These are phyloP conservation scores for Apiosordaria backusii DNA, from an alignment of 495 filamentous ascomycete species.

Conservation along the genomic window DNA sequence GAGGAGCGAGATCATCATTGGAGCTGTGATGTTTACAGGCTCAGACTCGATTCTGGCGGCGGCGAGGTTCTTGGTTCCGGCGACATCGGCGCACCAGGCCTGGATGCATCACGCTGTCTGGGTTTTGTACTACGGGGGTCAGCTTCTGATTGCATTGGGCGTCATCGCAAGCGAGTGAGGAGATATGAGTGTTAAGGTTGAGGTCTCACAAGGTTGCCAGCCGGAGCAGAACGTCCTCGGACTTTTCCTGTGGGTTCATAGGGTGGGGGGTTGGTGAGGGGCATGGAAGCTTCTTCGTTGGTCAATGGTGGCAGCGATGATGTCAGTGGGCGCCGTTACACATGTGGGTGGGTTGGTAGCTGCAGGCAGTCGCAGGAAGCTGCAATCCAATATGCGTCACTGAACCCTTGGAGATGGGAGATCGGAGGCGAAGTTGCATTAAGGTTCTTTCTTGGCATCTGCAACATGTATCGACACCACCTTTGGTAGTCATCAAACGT, in stretches of 20 bases:
- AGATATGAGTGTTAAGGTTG: background rate
- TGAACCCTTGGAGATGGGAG: background rate
- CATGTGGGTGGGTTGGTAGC: background rate
- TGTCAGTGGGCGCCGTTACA: conserved; percentile 3
- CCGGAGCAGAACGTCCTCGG: background rate
- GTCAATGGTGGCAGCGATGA: background rate
- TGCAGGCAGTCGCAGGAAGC: background rate
- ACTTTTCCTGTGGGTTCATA: background rate
- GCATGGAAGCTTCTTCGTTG: conserved; percentile 5
- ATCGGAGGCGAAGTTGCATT: background rate
- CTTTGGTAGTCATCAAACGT: background rate
- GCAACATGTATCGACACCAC: too few relatives aligned
- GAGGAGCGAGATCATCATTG: conserved; percentile 15
- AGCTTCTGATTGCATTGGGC: conserved; percentile 30
- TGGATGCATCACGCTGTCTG: conserved; percentile 33
- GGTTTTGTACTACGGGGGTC: conserved; percentile 30
- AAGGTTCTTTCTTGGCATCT: background rate
- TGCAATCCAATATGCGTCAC: background rate
- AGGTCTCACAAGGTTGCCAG: background rate
- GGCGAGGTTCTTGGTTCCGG: conserved; percentile 24
- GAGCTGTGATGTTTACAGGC: conserved; percentile 26
- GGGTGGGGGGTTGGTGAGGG: background rate
- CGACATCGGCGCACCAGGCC: background rate
- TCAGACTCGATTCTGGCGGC: conserved; percentile 29
- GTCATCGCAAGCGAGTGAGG: conserved; percentile 1